Conservation (phyloP, 768 basidiomycete genomes). For the Calocybe cyanea region DNA sequence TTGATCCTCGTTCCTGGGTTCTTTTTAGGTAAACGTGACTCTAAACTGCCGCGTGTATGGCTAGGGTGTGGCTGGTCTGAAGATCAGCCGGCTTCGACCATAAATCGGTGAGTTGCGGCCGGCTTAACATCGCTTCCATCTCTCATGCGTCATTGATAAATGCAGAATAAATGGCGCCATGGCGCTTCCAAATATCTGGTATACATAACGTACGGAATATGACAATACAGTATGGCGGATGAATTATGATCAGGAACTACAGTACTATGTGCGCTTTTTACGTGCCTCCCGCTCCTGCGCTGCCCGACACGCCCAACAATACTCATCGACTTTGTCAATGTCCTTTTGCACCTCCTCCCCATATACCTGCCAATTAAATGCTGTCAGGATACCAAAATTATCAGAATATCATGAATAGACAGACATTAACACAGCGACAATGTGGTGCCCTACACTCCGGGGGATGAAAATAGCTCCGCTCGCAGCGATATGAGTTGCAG, state of each 20-base stretch:
- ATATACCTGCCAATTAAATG: conserved; percentile 45
- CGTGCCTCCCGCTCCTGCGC: conserved; percentile 40
- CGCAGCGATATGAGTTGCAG: conserved; percentile 62
- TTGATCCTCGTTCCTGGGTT: background rate
- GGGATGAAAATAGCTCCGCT: conserved; percentile 59
- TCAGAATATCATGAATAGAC: conserved; percentile 16
- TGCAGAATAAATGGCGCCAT: conserved; percentile 12
- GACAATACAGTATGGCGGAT: background rate
- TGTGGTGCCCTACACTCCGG: conserved; percentile 46
- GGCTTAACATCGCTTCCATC: conserved; percentile 4
- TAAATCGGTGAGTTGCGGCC: conserved; percentile 7
- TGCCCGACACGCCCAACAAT: conserved; percentile 65
- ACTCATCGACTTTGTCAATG: conserved; percentile 68
- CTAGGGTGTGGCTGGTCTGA: conserved; percentile 1
- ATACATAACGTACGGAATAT: conserved; percentile 12
- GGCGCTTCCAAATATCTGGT: conserved; percentile 8
- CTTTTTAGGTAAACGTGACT: conserved; percentile 9
- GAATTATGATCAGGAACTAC: background rate
- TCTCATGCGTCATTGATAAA: conserved; percentile 16
- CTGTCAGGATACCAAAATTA: background rate
- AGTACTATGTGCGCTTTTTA: conserved; percentile 10
- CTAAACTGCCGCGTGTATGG: conserved; percentile 3
- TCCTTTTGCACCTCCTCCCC: conserved; percentile 66
- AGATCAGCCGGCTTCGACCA: conserved; percentile 8
- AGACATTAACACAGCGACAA: conserved; percentile 61